Evolutionary conservation across 1,284 basidiomycete genomes (phyloP).

Genomic region (Sanguinoderma infundibulare): DNA sequence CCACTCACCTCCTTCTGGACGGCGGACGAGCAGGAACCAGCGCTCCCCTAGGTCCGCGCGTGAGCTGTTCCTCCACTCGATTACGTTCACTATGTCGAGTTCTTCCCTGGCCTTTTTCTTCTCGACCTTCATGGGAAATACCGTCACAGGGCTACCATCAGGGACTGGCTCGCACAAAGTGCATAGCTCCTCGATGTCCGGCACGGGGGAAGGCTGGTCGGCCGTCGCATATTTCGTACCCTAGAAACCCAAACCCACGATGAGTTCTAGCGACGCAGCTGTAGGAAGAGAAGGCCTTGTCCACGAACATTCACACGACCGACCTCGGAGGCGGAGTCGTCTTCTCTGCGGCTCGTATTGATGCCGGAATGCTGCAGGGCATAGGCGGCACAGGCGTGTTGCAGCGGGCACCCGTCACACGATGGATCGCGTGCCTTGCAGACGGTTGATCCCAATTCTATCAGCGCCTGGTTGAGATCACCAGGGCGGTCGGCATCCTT

Average conservation of each 20-base stretch:
- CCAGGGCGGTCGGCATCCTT: slow-evolving; percentile 60
- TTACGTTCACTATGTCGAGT: slow-evolving; percentile 82
- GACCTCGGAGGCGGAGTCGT: slow-evolving; percentile 8
- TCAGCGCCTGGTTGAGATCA: slow-evolving; percentile 88
- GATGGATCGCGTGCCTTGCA: slow-evolving; percentile 84
- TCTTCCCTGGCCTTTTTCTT: slow-evolving; percentile 88
- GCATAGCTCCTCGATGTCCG: slow-evolving; percentile 81
- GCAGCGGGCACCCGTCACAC: slow-evolving; percentile 77
- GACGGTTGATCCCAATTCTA: slow-evolving; percentile 88
- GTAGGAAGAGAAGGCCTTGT: neutral
- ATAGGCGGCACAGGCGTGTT: slow-evolving; percentile 70
- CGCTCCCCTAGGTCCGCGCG: slow-evolving; percentile 37
- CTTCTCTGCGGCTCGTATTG: slow-evolving; percentile 14
- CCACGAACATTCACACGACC: slow-evolving; percentile 1
- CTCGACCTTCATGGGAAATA: slow-evolving; percentile 87
- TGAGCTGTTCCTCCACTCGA: slow-evolving; percentile 69
- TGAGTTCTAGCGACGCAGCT: slow-evolving; percentile 18
- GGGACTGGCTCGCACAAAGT: slow-evolving; percentile 72
- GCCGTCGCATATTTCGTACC: slow-evolving; percentile 18
- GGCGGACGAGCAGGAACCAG: slow-evolving; percentile 77
- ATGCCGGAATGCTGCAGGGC: slow-evolving; percentile 26
- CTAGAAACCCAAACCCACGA: slow-evolving; percentile 12
- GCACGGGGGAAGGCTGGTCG: slow-evolving; percentile 15
- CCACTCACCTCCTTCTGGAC: slow-evolving; percentile 79
- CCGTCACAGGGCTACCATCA: slow-evolving; percentile 52